phyloP scores from a whole-genome alignment of 2,329 filamentous ascomycete genomes.

The Zymoseptoria brevis region DNA sequence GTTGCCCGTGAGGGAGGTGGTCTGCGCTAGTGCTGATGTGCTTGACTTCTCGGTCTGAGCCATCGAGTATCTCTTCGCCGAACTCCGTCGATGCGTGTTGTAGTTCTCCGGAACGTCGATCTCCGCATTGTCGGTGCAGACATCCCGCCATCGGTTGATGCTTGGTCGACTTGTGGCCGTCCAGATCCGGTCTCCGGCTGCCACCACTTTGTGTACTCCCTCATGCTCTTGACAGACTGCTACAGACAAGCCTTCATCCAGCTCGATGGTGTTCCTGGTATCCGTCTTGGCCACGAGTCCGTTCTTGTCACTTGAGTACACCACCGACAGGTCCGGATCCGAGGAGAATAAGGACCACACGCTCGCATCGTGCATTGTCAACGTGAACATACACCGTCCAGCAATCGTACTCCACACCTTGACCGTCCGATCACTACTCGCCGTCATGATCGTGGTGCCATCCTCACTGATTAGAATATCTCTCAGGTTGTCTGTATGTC shows the following conservation, averaged over 20 bases:
- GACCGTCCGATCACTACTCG: conserved; percentile 91
- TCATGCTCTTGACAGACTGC: conserved; percentile 91
- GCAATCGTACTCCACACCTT: conserved; percentile 97
- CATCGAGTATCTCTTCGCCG: conserved; percentile 33
- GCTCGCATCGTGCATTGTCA: conserved; percentile 98
- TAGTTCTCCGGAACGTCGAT: conserved; percentile 50
- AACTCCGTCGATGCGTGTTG: conserved; percentile 48
- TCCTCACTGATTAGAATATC: conserved; percentile 83
- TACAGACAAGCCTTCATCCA: conserved; percentile 82
- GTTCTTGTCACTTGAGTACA: conserved; percentile 90
- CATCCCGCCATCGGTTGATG: conserved; percentile 83
- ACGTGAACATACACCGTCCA: conserved; percentile 91
- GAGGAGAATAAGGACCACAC: conserved; percentile 94
- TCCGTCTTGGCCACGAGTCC: conserved; percentile 96
- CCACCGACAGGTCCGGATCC: conserved; percentile 74
- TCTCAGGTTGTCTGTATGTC: conserved; percentile 89
- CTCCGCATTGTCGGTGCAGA: conserved; percentile 67
- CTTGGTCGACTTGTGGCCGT: conserved; percentile 83
- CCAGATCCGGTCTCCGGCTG: conserved; percentile 72
- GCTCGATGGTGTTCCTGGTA: conserved; percentile 63
- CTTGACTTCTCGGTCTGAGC: conserved; percentile 20
- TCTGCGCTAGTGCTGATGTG: conserved; percentile 18
- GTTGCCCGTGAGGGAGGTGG: neutral
- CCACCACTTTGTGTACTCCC: conserved; percentile 58
- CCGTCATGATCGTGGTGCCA: conserved; percentile 86